Base-by-base conservation (phyloP, 2,329 filamentous ascomycete genomes). In the Cercospora brassicicola region DNA sequence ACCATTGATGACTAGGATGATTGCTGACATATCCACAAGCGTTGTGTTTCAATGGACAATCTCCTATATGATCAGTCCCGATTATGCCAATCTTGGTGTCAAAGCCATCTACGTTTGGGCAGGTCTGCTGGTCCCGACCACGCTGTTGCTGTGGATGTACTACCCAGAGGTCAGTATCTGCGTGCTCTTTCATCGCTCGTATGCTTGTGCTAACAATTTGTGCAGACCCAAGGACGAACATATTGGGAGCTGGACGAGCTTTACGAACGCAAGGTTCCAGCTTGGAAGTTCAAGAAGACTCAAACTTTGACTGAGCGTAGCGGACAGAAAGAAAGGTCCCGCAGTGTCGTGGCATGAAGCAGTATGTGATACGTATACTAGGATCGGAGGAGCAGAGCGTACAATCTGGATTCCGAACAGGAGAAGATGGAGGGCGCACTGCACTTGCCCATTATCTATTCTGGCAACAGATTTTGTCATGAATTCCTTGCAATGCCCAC, bases 181-280 rank as follows among this genome's bases (percentile, higher is more conserved):
- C 36, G 5, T 39, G 36, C 36, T 39, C 13, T 39, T 39, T 31
- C 36, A 56, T 28, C 9, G 13, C 51, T 26, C 18, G 18, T 23
- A 5, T 23, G 2, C 7, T 30, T 6, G 11, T 45, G 56, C 67
- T 71, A 42, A 67, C 26, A 8, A 36, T 4, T 0, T 11, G 20
- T 26, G 62, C 62, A 66, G 59, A 62, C 59, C 28, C 66, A 68
- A 59, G 71, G 69, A 10, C 67, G 69, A 23, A 71, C 69, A 8
- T 71, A 72, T 62, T 68, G 69, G 69, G 71, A 72, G 33, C 33
- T 71, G n/a, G 71, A 71, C 36, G 69, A 71, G 61, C 64, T 72
- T 3, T 72, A 71, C 55, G 62, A 71, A 63, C 67, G 69, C 42
- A 69, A 67, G 26, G 64, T 72, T 39, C 69, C 71, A 26, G 69